A percentile compares a stretch with the other conserved stretches of the same genome.
Conservation (phyloP, 2,329 filamentous ascomycete species). For the Sporothrix inflata region DNA sequence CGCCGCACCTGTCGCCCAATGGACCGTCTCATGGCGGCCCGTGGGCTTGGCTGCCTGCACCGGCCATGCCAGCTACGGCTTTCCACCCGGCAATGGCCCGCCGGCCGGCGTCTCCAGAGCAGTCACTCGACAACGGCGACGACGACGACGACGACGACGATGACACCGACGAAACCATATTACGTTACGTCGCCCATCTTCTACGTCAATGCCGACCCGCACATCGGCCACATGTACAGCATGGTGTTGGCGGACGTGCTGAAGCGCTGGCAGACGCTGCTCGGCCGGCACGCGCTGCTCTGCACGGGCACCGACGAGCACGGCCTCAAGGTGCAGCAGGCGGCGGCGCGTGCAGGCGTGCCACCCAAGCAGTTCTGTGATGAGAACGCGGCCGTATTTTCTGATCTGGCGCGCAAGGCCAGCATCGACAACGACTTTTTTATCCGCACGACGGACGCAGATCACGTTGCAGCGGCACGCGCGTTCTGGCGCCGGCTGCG, state of each 20-base stretch:
- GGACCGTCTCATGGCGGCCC: slow-evolving; percentile 30
- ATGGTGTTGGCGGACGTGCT: slow-evolving; percentile 89
- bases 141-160: not conserved
- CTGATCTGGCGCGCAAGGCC: slow-evolving; percentile 69
- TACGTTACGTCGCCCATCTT: slow-evolving; percentile 98
- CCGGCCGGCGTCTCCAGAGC: not conserved
- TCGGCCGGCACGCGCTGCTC: slow-evolving; percentile 64
- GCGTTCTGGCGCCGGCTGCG: slow-evolving; percentile 85
- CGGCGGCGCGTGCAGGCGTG: slow-evolving; percentile 70
- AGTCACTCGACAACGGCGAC: not conserved
- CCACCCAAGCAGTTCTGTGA: slow-evolving; percentile 88
- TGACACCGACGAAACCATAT: slow-evolving; percentile 68
- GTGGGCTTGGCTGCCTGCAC: slow-evolving; percentile 29
- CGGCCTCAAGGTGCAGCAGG: slow-evolving; percentile 94
- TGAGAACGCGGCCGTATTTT: slow-evolving; percentile 77
- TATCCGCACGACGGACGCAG: slow-evolving; percentile 84
- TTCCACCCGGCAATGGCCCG: not conserved
- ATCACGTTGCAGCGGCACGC: slow-evolving; percentile 82
- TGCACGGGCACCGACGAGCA: slow-evolving; percentile 96
- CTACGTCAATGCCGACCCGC: slow-evolving; percentile 96
- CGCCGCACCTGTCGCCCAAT: slow-evolving; percentile 16
- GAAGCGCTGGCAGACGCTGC: slow-evolving; percentile 86
- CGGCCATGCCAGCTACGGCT: slow-evolving; percentile 17
- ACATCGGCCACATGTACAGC: slow-evolving; percentile 92
- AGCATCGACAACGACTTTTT: slow-evolving; percentile 81